Evolutionary conservation across 139 green algal species (phyloP).

Genomic region (Asterochloris erici): DNA sequence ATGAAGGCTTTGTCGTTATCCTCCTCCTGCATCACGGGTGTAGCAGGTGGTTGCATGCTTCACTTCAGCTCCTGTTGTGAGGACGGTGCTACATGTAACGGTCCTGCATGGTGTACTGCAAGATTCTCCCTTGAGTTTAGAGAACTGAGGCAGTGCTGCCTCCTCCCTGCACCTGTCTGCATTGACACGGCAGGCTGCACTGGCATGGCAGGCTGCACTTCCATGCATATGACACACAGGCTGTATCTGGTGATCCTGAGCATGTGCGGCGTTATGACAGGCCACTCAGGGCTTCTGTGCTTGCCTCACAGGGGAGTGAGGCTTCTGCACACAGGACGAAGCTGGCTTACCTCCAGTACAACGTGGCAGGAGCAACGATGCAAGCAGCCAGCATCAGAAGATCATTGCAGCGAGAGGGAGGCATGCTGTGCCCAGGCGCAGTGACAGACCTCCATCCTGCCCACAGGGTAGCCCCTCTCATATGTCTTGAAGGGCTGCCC

Average conservation of each 20-base stretch:
- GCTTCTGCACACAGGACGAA: not conserved
- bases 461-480: conserved; percentile 93
- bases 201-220: too few species aligned
- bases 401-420: not conserved
- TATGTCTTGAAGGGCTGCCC: conserved; percentile 84
- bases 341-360: not conserved
- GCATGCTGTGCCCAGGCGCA: not conserved
- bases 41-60: too few species aligned
- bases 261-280: too few species aligned
- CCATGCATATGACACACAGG: too few species aligned
- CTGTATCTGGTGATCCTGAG: too few species aligned
- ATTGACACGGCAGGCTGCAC: too few species aligned
- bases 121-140: not conserved
- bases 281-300: too few species aligned
- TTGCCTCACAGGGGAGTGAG: too few species aligned
- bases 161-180: too few species aligned
- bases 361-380: not conserved
- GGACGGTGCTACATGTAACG: too few species aligned
- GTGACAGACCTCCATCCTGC: conserved; percentile 62
- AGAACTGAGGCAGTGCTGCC: not conserved
- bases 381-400: not conserved
- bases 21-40: conserved; percentile 22
- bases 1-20: conserved; percentile 77
- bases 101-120: too few species aligned
- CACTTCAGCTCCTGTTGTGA: too few species aligned